Evolutionary conservation across 2,329 filamentous ascomycete species (phyloP), one percentile per base, ranked within the genome.

Genomic region (Gliomastix tumulicola): DNA sequence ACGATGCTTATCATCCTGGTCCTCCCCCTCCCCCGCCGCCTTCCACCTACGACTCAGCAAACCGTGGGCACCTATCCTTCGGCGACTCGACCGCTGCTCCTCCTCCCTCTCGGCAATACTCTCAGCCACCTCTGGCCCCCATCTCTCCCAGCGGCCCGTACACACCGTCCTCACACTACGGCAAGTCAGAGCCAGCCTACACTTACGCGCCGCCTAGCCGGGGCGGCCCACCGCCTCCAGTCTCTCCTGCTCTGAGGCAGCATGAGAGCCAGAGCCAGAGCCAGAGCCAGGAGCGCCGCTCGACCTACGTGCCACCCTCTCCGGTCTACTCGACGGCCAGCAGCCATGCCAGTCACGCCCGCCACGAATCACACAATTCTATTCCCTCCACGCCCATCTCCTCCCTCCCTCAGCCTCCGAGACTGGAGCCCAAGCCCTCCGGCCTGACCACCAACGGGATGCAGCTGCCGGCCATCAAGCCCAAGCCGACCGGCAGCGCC

Each of bases 1-100:
- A 61, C 11, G 71, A 73, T 21, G 62, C 66, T 28, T 65, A 67
- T 35, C 47, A 50, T 16, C 19, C 32, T 5, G 19, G 9, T n/a
- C 18, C 32, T n/a, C 13, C 21, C 32, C 10, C 19, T 15, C n/a
- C 30, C 15, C 57, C 65, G 16, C 49, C 56, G 2, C 61, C 62
- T 20, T 54, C 62, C 35, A 43, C 47, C 2, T 61, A 60, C 40
- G 54, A 60, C 12, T 36, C 42, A 44, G 38, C 44, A 10, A 28
- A 50, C 30, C 50, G 42, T 6, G 38, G 56, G 4, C 60, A 63
- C 36, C 44, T 63, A 19, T 51, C 50, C 2, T 63, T 63, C 25
- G 57, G 58, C 30, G 55, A 59, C n/a, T 51, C 49, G 2, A 63
- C 62, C 25, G 57, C 57, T 30, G 55, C 57, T n/a, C 48, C 54